Conservation (phyloP, 441 rosid species). For the Euphorbia celastroides region DNA sequence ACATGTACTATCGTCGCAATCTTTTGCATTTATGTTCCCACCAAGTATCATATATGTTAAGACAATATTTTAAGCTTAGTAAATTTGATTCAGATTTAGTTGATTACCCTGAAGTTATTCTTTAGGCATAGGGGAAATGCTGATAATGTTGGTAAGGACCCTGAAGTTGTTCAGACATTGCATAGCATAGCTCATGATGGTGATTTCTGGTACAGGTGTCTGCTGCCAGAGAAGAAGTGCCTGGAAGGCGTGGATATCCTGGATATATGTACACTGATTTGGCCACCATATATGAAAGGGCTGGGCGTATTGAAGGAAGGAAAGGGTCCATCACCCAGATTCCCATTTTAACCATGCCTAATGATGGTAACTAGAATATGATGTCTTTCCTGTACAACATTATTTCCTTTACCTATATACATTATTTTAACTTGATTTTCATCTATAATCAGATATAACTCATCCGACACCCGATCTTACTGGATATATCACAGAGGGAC, state of each 20-base stretch:
- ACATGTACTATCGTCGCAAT: neutral
- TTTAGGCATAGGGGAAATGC: too few relatives aligned
- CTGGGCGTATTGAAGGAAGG: slow-evolving; percentile 97
- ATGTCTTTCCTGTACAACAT: neutral
- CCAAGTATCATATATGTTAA: neutral
- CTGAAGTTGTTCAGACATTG: too few relatives aligned
- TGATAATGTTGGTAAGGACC: too few relatives aligned
- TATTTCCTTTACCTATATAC: neutral
- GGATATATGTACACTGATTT: slow-evolving; percentile 99
- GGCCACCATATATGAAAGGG: slow-evolving; percentile 97
- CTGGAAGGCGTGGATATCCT: slow-evolving; percentile 99
- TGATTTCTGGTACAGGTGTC: slow-evolving; percentile 58
- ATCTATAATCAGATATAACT: slow-evolving; percentile 61
- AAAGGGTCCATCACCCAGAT: slow-evolving; percentile 99
- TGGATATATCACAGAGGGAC: slow-evolving; percentile 98
- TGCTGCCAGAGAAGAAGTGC: slow-evolving; percentile 99
- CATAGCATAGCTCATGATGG: neutral
- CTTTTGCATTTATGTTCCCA: neutral
- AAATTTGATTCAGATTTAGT: neutral
- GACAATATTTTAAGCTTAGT: neutral
- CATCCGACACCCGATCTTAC: slow-evolving; percentile 99
- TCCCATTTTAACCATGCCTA: slow-evolving; percentile 98
- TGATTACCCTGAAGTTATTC: neutral
- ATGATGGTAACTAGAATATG: slow-evolving; percentile 55
- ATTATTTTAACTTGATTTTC: slow-evolving; percentile 6